phyloP scores from a whole-genome alignment of 1,139 yeast genomes.

The Blastobotrys ciferrii region DNA sequence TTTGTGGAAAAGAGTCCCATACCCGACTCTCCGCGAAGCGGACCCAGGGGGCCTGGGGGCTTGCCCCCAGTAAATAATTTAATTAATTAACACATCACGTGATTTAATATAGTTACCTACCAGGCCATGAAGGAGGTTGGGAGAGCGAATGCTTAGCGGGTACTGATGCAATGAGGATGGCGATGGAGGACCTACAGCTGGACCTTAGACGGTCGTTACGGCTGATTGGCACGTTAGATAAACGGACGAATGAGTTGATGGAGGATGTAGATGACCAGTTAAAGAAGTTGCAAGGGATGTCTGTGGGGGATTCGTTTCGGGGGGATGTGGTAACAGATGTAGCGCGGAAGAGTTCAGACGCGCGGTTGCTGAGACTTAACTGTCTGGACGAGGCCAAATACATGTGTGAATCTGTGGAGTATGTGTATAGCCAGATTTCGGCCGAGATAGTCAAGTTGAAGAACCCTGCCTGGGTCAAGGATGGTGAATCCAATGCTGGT shows the following conservation, averaged over 20 bases:
- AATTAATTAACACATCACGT: neutral
- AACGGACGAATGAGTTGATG: neutral
- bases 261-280: neutral
- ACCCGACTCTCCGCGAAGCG: too few species aligned
- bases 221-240: constrained; percentile 11
- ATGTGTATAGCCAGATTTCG: neutral
- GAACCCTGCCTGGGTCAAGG: constrained; percentile 7
- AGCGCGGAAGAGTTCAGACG: neutral
- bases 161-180: neutral
- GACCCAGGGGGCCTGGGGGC: neutral
- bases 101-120: neutral
- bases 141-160: neutral
- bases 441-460: constrained; percentile 6
- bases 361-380: constrained; percentile 9
- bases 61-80: too few species aligned
- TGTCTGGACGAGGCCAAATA: constrained; percentile 12
- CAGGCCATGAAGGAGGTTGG: neutral
- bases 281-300: constrained; percentile 13
- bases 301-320: neutral
- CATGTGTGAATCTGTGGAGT: constrained; percentile 7
- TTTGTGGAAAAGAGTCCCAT: too few species aligned
- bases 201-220: constrained; percentile 13
- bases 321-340: neutral
- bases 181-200: constrained; percentile 13
- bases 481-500: neutral